Evolutionary conservation across 768 basidiomycete species (phyloP).

Genomic region (Hygrophoropsis aurantiaca): DNA sequence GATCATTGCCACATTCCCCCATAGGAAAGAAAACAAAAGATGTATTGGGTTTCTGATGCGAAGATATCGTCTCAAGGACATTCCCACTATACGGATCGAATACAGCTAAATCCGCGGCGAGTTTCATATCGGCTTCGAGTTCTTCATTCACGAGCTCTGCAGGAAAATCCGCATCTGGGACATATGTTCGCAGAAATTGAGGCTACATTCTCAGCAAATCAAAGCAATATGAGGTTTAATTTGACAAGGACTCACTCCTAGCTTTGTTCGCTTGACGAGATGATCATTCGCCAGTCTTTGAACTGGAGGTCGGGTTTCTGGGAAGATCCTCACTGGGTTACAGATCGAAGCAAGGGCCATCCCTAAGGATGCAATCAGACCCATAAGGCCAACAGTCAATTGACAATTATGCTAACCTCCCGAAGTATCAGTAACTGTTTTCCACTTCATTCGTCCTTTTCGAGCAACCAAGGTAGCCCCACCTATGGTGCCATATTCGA

Average conservation of each 20-base stretch:
- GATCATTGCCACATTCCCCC: constrained; percentile 55
- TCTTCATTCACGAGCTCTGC: constrained; percentile 63
- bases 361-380: constrained; percentile 21
- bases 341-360: constrained; percentile 31
- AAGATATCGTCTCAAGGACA: constrained; percentile 43
- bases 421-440: constrained; percentile 34
- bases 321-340: constrained; percentile 49
- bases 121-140: constrained; percentile 45
- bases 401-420: constrained; percentile 18
- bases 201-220: constrained; percentile 41
- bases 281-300: constrained; percentile 29
- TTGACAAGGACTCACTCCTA: constrained; percentile 49
- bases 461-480: constrained; percentile 53
- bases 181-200: constrained; percentile 66
- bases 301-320: constrained; percentile 48
- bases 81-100: constrained; percentile 65
- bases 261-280: constrained; percentile 56
- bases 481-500: constrained; percentile 57
- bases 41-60: constrained; percentile 21
- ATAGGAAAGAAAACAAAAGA: constrained; percentile 56
- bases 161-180: constrained; percentile 75
- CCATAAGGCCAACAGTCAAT: not conserved
- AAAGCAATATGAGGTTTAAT: not conserved
- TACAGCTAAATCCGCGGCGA: constrained; percentile 29
- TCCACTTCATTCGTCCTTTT: constrained; percentile 52